Evolutionary conservation across 106 monocot genomes (phyloP).

Genomic region (Apostasia ramifera): DNA sequence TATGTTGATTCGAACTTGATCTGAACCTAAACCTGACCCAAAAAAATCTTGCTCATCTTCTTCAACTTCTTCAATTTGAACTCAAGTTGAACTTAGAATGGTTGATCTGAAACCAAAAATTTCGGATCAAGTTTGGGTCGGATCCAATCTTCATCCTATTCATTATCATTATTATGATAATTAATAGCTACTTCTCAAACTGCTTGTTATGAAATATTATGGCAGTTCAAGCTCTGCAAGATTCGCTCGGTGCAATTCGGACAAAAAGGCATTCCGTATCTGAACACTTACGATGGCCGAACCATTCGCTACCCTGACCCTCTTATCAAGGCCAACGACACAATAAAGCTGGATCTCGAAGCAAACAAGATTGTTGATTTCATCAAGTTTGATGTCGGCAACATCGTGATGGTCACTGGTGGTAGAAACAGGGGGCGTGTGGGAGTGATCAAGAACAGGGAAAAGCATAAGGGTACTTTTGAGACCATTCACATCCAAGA

Average conservation of each 20-base stretch:
- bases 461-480: constrained; percentile 87
- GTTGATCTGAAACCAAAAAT: too few relatives aligned
- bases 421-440: constrained; percentile 81
- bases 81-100: too few relatives aligned
- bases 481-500: constrained; percentile 83
- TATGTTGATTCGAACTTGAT: too few relatives aligned
- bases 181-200: too few relatives aligned
- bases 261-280: constrained; percentile 73
- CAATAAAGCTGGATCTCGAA: constrained; percentile 75
- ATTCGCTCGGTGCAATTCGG: constrained; percentile 68
- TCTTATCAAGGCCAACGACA: constrained; percentile 71
- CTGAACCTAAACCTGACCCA: too few relatives aligned
- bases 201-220: too few relatives aligned
- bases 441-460: constrained; percentile 84
- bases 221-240: constrained; percentile 93
- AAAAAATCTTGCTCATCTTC: too few relatives aligned
- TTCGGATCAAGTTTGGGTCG: too few relatives aligned
- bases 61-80: too few relatives aligned
- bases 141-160: too few relatives aligned
- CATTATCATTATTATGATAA: too few relatives aligned
- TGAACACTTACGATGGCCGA: constrained; percentile 76
- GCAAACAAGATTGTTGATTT: constrained; percentile 66
- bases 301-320: constrained; percentile 88
- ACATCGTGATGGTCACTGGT: constrained; percentile 85
- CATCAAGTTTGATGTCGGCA: constrained; percentile 86